Evolutionary conservation across 768 basidiomycete genomes (phyloP), one percentile per base, ranked within the genome.

Genomic region (Strobilomyces echinocephalus): DNA sequence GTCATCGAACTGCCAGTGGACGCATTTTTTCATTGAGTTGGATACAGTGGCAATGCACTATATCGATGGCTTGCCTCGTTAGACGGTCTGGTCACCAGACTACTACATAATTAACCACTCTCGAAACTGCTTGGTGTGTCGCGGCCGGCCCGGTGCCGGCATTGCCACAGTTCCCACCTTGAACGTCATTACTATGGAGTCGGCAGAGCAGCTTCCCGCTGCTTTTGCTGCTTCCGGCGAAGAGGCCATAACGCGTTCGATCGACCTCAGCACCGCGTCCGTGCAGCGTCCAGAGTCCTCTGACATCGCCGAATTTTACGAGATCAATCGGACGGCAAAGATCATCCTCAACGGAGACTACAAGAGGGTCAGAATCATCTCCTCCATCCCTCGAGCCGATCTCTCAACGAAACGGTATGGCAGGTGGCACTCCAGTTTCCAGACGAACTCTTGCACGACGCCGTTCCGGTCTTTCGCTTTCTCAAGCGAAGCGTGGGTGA

Each of bases 351-450:
- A 73, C 18, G 82, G 83, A 2, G 76, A 79, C 55, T 92, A 83
- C 72, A 85, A 85, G 69, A 77, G 88, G 62, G 91, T 92, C 55
- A 53, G 82, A 35, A 35, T 12, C 36, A 14, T 9, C 24, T 8
- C 24, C n/a, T 20, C 21, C 18, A 8, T 16, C 8, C 20, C 30
- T 43, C 30, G 18, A 28, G 48, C 24, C 4, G 24, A 24, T 4
- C 4, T 24, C 16, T 57, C 43, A 60, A 33, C 14, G 28, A 46
- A 21, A 20, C 28, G 14, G 8, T 14, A 20, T 26, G 4, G 24
- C 61, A 93, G 87, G 81, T 94, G 46, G 91, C 91, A 0, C 78
- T 99, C 11, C 97, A 98, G 69, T 97, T 98, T 61, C 95, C 97
- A 0, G 97, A 99, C 67, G 91, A 95, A 66, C 80, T 97, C 20